Evolutionary conservation across 257 asterid species (phyloP).

Genomic region (Voacanga thouarsii): DNA sequence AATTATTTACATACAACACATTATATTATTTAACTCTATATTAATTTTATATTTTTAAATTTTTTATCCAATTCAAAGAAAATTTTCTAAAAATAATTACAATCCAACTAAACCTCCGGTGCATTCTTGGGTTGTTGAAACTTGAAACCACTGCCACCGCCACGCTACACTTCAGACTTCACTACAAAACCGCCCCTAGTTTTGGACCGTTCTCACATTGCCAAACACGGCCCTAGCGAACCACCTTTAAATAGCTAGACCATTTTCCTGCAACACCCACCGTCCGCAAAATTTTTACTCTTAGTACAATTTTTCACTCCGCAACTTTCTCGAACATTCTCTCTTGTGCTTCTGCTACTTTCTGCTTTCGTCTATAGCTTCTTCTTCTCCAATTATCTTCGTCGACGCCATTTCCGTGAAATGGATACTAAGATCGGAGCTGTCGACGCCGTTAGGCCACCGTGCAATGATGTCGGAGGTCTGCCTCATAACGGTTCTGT

Average conservation of each 20-base stretch:
- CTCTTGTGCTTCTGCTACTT: neutral
- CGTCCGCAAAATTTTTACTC: neutral
- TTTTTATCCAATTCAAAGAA: too few relatives aligned
- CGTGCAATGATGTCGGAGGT: slow-evolving; percentile 33
- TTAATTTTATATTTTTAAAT: too few relatives aligned
- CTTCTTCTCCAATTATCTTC: neutral
- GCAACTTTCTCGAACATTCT: neutral
- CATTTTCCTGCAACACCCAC: neutral
- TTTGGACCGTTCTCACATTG: too few relatives aligned
- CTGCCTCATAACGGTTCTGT: slow-evolving; percentile 43
- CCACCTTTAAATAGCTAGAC: slow-evolving; percentile 6
- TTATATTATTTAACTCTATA: too few relatives aligned
- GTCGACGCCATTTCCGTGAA: neutral
- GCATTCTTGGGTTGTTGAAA: too few relatives aligned
- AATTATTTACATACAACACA: too few relatives aligned
- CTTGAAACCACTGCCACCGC: too few relatives aligned
- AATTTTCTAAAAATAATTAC: too few relatives aligned
- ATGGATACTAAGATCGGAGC: slow-evolving; percentile 67
- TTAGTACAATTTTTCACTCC: neutral
- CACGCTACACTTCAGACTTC: too few relatives aligned
- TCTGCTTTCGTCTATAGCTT: neutral
- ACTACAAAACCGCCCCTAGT: too few relatives aligned
- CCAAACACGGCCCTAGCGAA: neutral
- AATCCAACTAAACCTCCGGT: too few relatives aligned
- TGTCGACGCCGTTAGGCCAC: slow-evolving; percentile 38